These are phyloP conservation scores for Aspergillus aculeatus DNA, from an alignment of 2,329 filamentous ascomycete genomes.

Conservation along the genomic window DNA sequence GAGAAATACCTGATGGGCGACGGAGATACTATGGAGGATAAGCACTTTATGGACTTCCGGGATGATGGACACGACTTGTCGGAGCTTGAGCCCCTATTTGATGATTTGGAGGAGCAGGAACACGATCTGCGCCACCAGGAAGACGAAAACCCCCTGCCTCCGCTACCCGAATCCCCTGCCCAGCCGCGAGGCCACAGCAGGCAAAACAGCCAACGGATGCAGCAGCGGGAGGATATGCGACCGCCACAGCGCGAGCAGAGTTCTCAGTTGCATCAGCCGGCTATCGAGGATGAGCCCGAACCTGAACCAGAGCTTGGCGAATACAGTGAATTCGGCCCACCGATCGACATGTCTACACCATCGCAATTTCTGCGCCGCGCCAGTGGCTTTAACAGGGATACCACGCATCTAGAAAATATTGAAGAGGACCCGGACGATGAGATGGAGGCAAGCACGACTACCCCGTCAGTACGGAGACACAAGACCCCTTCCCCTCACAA, in stretches of 20 bases:
- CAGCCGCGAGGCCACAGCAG: neutral
- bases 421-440: conserved; percentile 35
- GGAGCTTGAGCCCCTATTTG: conserved; percentile 9
- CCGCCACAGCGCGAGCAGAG: conserved; percentile 18
- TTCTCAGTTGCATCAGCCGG: conserved; percentile 25
- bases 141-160: neutral
- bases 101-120: conserved; percentile 11
- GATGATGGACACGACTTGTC: neutral
- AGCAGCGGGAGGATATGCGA: conserved; percentile 6
- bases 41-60: neutral
- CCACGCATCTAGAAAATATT: conserved; percentile 37
- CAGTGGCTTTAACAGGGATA: conserved; percentile 28
- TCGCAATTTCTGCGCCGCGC: conserved; percentile 39
- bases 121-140: conserved; percentile 7
- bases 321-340: conserved; percentile 44
- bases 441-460: conserved; percentile 15
- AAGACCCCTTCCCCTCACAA: conserved; percentile 20
- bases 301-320: conserved; percentile 29
- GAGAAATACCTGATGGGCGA: conserved; percentile 40
- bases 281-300: conserved; percentile 28
- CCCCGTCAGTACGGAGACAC: conserved; percentile 28
- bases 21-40: conserved; percentile 20
- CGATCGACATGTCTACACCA: conserved; percentile 46
- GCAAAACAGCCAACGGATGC: neutral
- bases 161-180: neutral